A percentile compares a stretch with the other conserved stretches of the same genome.
These are phyloP conservation scores for Panicum virgatum DNA, from an alignment of 202 grass and related monocot species.

Conservation along the genomic window DNA sequence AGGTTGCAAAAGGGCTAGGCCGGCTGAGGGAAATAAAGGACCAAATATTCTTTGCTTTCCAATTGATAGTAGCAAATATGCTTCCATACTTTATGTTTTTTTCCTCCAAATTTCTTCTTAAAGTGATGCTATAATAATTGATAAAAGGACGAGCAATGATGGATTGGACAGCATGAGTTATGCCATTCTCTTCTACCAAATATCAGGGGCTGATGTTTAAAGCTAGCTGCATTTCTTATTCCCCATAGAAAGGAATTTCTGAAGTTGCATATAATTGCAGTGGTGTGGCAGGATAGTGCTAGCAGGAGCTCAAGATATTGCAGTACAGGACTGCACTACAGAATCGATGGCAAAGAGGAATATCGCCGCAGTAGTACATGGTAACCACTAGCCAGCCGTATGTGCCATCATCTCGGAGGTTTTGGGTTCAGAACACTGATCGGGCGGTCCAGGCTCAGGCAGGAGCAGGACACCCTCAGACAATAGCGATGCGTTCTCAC, in stretches of 20 bases:
- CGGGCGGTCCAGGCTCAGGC: too few relatives aligned
- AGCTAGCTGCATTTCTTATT: too few relatives aligned
- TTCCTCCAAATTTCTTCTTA: neutral
- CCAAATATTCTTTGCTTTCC: conserved; percentile 13
- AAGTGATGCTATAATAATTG: neutral
- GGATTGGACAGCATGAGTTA: neutral
- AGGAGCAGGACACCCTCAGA: neutral
- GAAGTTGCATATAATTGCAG: neutral
- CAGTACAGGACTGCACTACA: neutral
- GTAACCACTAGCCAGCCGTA: too few relatives aligned
- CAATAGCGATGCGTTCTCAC: neutral
- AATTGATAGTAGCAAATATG: neutral
- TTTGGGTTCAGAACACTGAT: too few relatives aligned
- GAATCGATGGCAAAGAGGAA: too few relatives aligned
- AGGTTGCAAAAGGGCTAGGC: neutral
- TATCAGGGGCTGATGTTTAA: neutral
- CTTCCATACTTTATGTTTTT: conserved; percentile 24
- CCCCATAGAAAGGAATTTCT: neutral
- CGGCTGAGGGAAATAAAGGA: neutral
- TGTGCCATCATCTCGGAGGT: neutral
- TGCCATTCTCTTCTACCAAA: neutral
- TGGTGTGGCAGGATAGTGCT: neutral
- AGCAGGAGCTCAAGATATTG: neutral
- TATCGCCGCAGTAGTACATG: too few relatives aligned
- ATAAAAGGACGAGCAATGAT: neutral